Conservation (phyloP, 2,329 filamentous ascomycete species). For the Epichloe gansuensis region DNA sequence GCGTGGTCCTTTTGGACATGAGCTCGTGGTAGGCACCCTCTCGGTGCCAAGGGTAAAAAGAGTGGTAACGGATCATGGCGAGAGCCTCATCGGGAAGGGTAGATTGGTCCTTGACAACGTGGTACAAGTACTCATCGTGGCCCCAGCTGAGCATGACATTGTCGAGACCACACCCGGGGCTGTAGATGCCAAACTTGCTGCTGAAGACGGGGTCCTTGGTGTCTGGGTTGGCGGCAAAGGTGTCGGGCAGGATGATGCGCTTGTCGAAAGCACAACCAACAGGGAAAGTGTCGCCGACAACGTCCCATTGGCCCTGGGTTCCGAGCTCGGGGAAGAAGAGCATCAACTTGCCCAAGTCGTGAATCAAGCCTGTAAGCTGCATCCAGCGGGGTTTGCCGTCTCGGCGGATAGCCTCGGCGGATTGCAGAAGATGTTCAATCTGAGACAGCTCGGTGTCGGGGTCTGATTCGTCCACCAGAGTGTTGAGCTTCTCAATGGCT, state of each 20-base stretch:
- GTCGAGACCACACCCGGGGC: conserved; percentile 66
- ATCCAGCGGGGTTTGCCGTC: conserved; percentile 78
- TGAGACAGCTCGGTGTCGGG: conserved; percentile 79
- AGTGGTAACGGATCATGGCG: conserved; percentile 89
- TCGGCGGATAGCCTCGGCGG: conserved; percentile 76
- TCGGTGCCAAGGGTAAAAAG: conserved; percentile 85
- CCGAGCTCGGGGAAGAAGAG: conserved; percentile 55
- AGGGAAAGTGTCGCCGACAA: conserved; percentile 77
- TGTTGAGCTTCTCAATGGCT: conserved; percentile 87
- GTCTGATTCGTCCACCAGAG: conserved; percentile 80
- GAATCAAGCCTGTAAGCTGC: conserved; percentile 65
- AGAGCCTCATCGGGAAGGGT: conserved; percentile 69
- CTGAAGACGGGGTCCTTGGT: conserved; percentile 56
- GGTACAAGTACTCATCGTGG: conserved; percentile 79
- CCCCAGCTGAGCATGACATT: conserved; percentile 88
- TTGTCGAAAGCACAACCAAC: conserved; percentile 66
- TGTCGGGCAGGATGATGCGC: conserved; percentile 69
- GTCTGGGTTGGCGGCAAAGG: conserved; percentile 70
- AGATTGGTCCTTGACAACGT: conserved; percentile 73
- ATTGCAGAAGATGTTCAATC: conserved; percentile 82
- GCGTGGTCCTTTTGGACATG: conserved; percentile 73
- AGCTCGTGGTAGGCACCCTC: conserved; percentile 69
- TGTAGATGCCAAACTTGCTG: conserved; percentile 70
- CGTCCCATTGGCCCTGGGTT: conserved; percentile 84
- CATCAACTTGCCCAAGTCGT: conserved; percentile 69